Conservation (phyloP, 2,329 filamentous ascomycete species). For the Fusarium azukiicola region DNA sequence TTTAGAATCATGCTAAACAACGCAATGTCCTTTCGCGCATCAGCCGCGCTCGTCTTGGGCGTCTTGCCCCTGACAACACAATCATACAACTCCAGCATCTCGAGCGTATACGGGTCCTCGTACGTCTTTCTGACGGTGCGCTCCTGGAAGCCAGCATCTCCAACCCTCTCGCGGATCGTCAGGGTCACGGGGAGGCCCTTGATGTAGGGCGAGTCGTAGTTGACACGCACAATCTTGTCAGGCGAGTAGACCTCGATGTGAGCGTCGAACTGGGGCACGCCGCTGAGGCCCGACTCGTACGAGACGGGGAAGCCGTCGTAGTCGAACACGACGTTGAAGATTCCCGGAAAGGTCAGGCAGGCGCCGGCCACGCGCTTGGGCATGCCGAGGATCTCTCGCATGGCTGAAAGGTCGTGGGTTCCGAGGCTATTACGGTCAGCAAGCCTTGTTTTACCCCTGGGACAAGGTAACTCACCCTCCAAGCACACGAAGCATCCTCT, state of each 20-base stretch:
- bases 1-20: conserved; percentile 46
- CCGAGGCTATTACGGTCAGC: conserved; percentile 17
- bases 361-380: conserved; percentile 44
- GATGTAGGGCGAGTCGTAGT: conserved; percentile 79
- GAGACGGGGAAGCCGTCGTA: conserved; percentile 72
- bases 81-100: conserved; percentile 61
- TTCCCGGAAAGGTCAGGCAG: conserved; percentile 54
- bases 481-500: conserved; percentile 26
- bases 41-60: conserved; percentile 55
- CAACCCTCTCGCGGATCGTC: conserved; percentile 65
- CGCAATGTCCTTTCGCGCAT: conserved; percentile 57
- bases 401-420: conserved; percentile 44
- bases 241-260: conserved; percentile 74
- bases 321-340: conserved; percentile 67
- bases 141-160: conserved; percentile 63
- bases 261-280: conserved; percentile 75
- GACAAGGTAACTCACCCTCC: conserved; percentile 16
- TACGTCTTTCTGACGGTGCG: conserved; percentile 67
- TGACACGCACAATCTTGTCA: conserved; percentile 74
- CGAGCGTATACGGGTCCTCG: conserved; percentile 63
- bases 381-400: conserved; percentile 50
- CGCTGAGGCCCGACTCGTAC: conserved; percentile 78
- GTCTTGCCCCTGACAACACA: conserved; percentile 46
- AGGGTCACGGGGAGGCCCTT: conserved; percentile 75
- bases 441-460: too few species aligned